Evolutionary conservation across 2,329 filamentous ascomycete genomes (phyloP).

Genomic region (Neopestalotiopsis sp.): DNA sequence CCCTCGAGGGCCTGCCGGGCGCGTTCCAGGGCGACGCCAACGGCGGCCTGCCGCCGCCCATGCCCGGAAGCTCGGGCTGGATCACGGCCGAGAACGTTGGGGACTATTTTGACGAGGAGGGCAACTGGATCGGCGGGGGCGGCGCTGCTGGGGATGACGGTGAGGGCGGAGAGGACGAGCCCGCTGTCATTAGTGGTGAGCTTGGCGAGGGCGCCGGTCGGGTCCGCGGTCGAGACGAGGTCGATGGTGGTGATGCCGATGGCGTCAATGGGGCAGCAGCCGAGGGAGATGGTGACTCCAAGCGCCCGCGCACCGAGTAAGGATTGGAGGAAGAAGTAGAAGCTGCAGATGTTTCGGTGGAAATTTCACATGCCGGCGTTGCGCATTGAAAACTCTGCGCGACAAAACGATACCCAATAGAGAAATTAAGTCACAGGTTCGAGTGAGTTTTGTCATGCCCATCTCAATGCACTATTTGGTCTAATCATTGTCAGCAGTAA

Average conservation of each 20-base stretch:
- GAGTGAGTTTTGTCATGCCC: too few relatives aligned
- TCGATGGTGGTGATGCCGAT: conserved; percentile 51
- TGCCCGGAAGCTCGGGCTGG: conserved; percentile 79
- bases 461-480: too few relatives aligned
- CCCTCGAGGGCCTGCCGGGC: conserved; percentile 62
- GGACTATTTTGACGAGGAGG: conserved; percentile 81
- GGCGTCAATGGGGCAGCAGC: conserved; percentile 49
- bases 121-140: conserved; percentile 72
- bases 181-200: conserved; percentile 49
- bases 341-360: background rate
- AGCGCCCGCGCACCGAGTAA: conserved; percentile 39
- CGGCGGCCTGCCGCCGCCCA: conserved; percentile 66
- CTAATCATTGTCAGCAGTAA: too few relatives aligned
- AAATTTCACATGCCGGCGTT: background rate
- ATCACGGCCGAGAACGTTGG: conserved; percentile 92
- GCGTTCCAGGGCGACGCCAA: conserved; percentile 54
- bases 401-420: too few relatives aligned
- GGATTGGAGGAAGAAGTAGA: background rate
- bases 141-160: conserved; percentile 27
- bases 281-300: conserved; percentile 41
- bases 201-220: conserved; percentile 70
- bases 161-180: conserved; percentile 77
- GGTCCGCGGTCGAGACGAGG: conserved; percentile 59
- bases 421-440: too few relatives aligned
- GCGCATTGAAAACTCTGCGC: background rate